These are phyloP conservation scores for Peronospora belbahrii DNA, from an alignment of 352 stramenopile species.

Conservation along the genomic window DNA sequence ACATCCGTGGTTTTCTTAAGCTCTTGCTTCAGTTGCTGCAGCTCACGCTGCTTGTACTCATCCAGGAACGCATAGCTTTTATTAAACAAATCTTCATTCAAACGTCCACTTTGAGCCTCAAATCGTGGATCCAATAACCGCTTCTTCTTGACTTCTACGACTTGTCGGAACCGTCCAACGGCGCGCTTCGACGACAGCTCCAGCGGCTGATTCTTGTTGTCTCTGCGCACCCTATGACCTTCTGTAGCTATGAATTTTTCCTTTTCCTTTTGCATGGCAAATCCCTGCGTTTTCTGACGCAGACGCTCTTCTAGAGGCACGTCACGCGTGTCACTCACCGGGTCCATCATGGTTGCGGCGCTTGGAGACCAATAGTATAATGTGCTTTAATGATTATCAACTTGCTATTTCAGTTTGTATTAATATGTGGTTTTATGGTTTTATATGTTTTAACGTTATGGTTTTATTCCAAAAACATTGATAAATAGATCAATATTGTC, in stretches of 20 bases:
- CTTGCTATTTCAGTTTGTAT: too few species aligned
- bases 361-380: neutral
- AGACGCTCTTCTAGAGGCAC: slow-evolving; percentile 74
- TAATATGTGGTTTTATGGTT: too few species aligned
- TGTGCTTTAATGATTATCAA: neutral
- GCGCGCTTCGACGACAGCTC: slow-evolving; percentile 82
- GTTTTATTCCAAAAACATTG: too few species aligned
- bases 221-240: slow-evolving; percentile 7
- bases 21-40: slow-evolving; percentile 80
- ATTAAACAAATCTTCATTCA: slow-evolving; percentile 85
- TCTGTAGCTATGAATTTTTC: neutral
- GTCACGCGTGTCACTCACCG: slow-evolving; percentile 33
- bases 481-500: too few species aligned
- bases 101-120: slow-evolving; percentile 66
- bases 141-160: slow-evolving; percentile 77
- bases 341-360: neutral
- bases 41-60: slow-evolving; percentile 82
- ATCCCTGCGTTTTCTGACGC: slow-evolving; percentile 70
- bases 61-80: slow-evolving; percentile 88
- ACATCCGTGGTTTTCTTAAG: slow-evolving; percentile 59
- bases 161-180: slow-evolving; percentile 69
- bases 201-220: slow-evolving; percentile 84
- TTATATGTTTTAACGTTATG: too few species aligned
- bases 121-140: slow-evolving; percentile 81
- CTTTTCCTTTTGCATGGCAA: slow-evolving; percentile 26